phyloP scores from a whole-genome alignment of 2,329 filamentous ascomycete genomes.

The Lojkania enalia region DNA sequence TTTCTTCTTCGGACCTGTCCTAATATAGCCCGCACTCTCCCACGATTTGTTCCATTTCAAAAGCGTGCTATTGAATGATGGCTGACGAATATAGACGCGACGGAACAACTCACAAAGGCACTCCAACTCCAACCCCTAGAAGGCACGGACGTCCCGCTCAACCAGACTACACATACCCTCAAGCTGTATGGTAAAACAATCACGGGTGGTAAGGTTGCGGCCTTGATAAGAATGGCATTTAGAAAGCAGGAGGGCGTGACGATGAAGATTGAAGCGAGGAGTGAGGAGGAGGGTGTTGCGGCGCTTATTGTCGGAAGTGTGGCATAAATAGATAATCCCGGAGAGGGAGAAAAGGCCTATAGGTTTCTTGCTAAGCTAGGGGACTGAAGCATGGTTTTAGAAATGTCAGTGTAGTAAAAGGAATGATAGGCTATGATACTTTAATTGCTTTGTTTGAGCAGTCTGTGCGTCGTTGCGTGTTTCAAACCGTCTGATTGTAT shows the following conservation, averaged over 20 bases:
- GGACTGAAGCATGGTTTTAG: too few species aligned
- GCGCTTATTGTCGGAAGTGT: constrained; percentile 82
- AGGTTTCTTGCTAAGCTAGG: too few species aligned
- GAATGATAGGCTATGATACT: too few species aligned
- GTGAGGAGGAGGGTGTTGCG: constrained; percentile 91
- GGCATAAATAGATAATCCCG: too few species aligned
- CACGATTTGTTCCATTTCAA: too few species aligned
- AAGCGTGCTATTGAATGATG: too few species aligned
- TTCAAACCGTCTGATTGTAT: too few species aligned
- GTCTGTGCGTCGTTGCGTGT: too few species aligned
- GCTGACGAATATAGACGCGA: constrained; percentile 69
- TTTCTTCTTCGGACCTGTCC: background rate
- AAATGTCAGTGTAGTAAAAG: too few species aligned
- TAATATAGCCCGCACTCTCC: background rate
- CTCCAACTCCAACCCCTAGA: constrained; percentile 92
- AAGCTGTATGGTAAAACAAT: constrained; percentile 97
- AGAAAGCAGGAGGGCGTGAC: constrained; percentile 92
- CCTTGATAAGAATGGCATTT: constrained; percentile 88
- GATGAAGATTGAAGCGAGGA: constrained; percentile 89
- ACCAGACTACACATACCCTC: constrained; percentile 86
- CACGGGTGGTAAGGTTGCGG: constrained; percentile 83
- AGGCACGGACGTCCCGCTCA: constrained; percentile 87
- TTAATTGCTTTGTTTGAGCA: too few species aligned
- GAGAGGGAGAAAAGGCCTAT: too few species aligned
- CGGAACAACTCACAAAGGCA: constrained; percentile 82